A percentile compares a stretch with the other conserved stretches of the same genome.
Conservation (phyloP, 1,139 yeast species). For the Blastobotrys buckinghamii region DNA sequence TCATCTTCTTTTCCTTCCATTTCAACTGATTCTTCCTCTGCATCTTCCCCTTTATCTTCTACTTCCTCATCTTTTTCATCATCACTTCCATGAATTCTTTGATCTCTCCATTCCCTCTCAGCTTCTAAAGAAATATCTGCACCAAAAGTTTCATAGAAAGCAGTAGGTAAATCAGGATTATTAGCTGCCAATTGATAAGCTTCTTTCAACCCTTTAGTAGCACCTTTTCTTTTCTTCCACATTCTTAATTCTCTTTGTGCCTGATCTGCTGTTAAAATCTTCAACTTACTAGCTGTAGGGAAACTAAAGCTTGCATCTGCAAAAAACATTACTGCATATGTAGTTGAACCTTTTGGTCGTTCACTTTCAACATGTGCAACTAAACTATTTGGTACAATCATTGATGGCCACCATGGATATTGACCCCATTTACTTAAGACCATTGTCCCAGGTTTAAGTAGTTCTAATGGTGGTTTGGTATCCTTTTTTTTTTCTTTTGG, state of each 20-base stretch:
- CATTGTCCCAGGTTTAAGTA: constrained; percentile 28
- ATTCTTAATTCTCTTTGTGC: constrained; percentile 22
- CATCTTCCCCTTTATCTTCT: neutral
- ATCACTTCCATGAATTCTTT: neutral
- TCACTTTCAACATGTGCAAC: constrained; percentile 12
- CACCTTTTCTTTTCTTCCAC: constrained; percentile 21
- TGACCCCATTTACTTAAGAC: constrained; percentile 36
- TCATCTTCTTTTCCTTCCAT: neutral
- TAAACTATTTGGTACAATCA: constrained; percentile 20
- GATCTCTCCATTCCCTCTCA: neutral
- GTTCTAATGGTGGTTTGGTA: neutral
- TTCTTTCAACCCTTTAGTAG: constrained; percentile 16
- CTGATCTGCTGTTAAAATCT: constrained; percentile 27
- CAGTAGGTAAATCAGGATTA: neutral
- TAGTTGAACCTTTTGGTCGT: neutral
- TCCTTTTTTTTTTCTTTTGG: neutral
- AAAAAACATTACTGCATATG: constrained; percentile 35
- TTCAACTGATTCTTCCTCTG: neutral
- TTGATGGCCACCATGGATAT: constrained; percentile 39
- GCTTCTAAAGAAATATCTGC: neutral
- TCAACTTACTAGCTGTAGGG: constrained; percentile 30
- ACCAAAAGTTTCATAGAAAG: neutral
- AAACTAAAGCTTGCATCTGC: constrained; percentile 30
- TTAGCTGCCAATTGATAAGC: constrained; percentile 4
- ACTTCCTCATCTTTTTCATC: neutral